Base-by-base conservation (phyloP, 1,139 yeast species). In the Yamadazyma triangularis region DNA sequence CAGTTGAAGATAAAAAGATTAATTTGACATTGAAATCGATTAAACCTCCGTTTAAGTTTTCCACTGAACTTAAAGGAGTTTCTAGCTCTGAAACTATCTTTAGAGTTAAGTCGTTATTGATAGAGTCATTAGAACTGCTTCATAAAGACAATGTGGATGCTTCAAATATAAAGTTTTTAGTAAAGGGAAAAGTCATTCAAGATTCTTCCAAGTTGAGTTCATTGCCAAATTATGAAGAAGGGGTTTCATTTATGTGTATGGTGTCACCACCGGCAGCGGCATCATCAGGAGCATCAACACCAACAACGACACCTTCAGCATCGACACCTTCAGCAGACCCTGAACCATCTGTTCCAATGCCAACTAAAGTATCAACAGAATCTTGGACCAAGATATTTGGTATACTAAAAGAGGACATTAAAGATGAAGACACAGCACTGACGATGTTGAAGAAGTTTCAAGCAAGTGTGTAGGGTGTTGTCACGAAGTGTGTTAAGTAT, bases 161-260 rank as follows among this genome's bases (percentile, higher is more conserved):
- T 6, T 36, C 51, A 6, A 53, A 63, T 39, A 39, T 68, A 31
- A 66, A 64, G 42, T 49, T 68, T 23, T 53, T 68, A 53, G 47
- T 64, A 33, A 68, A 66, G 39, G 67, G 72, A 2, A 67, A 65
- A 43, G 73, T 68, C 16, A 52, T 64, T n/a, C 64, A 57, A 26
- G 74, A 68, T 40, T 44, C 67, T 2, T 40, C 59, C 8, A 32
- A 47, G 2, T 40, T 67, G 28, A 42, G 56, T 3, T 32, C 58
- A 5, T 41, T 62, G 24, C 45, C 40, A 5, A 38, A 41, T 4
- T 53, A 40, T 12, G 20, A 18, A 18, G 20, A 18, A 7, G 20
- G 20, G 6, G 6, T 18, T 7, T 39, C 57, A 12, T 51, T 67
- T 30, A 67, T 57, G 51, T 64, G 64, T 29, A 61, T 67, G 71